Percentiles rank a stretch among this genome's conserved stretches.
Evolutionary conservation across 129 eudicot genomes (phyloP).

Genomic region (Kitagawia praeruptora): DNA sequence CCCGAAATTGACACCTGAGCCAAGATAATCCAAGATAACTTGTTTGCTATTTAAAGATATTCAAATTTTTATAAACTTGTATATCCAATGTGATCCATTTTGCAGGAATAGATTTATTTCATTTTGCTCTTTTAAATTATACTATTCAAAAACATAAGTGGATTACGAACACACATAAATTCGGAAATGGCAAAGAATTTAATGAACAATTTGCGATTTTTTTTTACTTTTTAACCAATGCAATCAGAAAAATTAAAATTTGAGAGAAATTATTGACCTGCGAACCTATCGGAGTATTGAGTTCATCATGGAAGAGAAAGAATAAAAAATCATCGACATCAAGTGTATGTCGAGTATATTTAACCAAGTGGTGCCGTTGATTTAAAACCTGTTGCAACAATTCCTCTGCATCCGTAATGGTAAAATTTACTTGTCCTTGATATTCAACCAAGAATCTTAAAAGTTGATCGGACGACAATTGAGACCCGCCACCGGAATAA

Average conservation of each 20-base stretch:
- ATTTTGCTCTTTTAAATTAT: background rate
- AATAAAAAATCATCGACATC: slow-evolving; percentile 66
- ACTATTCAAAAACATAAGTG: background rate
- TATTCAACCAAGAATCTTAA: slow-evolving; percentile 47
- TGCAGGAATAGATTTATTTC: background rate
- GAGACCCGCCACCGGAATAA: slow-evolving; percentile 30
- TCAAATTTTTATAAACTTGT: no score
- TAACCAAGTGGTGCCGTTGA: slow-evolving; percentile 37
- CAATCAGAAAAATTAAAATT: background rate
- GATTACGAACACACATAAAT: background rate
- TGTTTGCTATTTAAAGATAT: no score
- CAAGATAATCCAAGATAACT: no score
- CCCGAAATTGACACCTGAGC: no score
- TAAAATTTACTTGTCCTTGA: slow-evolving; percentile 42
- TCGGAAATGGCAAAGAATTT: background rate
- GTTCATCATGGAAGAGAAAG: slow-evolving; percentile 50
- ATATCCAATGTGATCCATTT: background rate
- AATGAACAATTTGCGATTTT: background rate
- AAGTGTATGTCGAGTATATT: slow-evolving; percentile 24
- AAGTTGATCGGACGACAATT: slow-evolving; percentile 60
- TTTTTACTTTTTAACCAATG: background rate
- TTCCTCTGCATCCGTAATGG: slow-evolving; percentile 34
- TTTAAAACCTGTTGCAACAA: slow-evolving; percentile 35
- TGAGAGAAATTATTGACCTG: slow-evolving; percentile 61
- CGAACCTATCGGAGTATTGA: slow-evolving; percentile 57